Evolutionary conservation across 2,329 filamentous ascomycete species (phyloP).

Genomic region (Rutstroemia sp.): DNA sequence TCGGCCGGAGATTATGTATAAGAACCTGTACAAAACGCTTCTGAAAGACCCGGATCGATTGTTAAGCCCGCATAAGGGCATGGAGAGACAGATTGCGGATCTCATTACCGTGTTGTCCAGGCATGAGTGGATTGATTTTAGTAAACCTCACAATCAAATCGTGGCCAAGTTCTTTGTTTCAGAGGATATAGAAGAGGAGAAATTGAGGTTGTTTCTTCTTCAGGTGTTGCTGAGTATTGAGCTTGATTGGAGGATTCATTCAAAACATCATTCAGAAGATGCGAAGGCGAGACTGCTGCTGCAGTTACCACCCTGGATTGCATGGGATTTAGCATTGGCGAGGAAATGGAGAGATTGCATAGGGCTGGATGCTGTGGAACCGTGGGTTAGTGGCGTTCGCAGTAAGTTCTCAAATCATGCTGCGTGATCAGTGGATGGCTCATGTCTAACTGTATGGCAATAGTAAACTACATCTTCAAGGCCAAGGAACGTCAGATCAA

Average conservation of each 20-base stretch:
- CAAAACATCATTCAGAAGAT: slow-evolving; percentile 50
- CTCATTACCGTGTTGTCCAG: slow-evolving; percentile 61
- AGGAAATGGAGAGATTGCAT: slow-evolving; percentile 66
- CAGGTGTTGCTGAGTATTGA: slow-evolving; percentile 70
- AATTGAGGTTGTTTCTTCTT: slow-evolving; percentile 63
- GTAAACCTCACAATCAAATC: slow-evolving; percentile 61
- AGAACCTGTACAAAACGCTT: slow-evolving; percentile 58
- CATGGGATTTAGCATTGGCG: slow-evolving; percentile 67
- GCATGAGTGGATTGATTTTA: slow-evolving; percentile 69
- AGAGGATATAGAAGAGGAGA: slow-evolving; percentile 37
- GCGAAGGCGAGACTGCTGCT: slow-evolving; percentile 56
- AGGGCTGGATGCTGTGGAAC: slow-evolving; percentile 44
- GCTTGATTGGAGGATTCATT: slow-evolving; percentile 62
- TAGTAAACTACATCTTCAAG: slow-evolving; percentile 49
- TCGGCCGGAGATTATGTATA: slow-evolving; percentile 51
- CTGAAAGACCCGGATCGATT: slow-evolving; percentile 60
- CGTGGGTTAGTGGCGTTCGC: slow-evolving; percentile 39
- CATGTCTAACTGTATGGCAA: slow-evolving; percentile 25
- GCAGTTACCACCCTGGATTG: slow-evolving; percentile 61
- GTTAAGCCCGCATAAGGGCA: slow-evolving; percentile 51
- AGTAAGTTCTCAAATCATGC: no score
- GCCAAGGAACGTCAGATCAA: slow-evolving; percentile 61
- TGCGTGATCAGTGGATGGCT: background rate
- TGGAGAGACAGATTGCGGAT: slow-evolving; percentile 67
- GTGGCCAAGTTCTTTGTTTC: slow-evolving; percentile 58